Conservation (phyloP, 768 basidiomycete genomes). For the Rhodotorula babjevae region DNA sequence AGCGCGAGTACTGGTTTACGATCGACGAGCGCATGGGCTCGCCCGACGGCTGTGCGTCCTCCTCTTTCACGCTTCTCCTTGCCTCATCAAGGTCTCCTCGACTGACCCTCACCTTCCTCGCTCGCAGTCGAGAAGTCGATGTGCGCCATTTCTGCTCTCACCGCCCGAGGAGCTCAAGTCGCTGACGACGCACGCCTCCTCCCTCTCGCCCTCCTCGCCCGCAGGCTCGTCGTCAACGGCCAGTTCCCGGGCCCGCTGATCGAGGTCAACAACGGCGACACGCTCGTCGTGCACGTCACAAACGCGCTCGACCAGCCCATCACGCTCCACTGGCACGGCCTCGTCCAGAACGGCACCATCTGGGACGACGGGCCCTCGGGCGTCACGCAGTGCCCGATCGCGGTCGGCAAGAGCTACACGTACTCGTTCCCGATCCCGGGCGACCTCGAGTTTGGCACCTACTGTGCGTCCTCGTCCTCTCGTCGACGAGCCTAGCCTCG, state of each 20-base stretch:
- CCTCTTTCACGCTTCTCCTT: not conserved
- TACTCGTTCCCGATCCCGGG: slow-evolving; percentile 40
- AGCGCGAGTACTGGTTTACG: not conserved
- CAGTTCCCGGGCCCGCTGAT: slow-evolving; percentile 36
- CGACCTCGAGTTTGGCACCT: slow-evolving; percentile 12
- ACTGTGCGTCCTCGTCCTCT: not conserved
- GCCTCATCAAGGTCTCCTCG: not conserved
- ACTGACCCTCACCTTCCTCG: not conserved
- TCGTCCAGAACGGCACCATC: slow-evolving; percentile 40
- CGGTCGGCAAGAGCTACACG: slow-evolving; percentile 33
- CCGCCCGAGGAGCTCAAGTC: not conserved
- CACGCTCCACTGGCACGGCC: slow-evolving; percentile 38
- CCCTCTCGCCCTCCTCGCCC: not conserved
- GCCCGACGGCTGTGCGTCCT: slow-evolving; percentile 14
- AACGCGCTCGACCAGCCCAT: slow-evolving; percentile 37
- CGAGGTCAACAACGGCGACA: slow-evolving; percentile 43
- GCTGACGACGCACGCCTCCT: not conserved
- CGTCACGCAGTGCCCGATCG: slow-evolving; percentile 42
- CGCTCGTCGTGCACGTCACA: slow-evolving; percentile 37
- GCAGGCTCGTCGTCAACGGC: slow-evolving; percentile 25
- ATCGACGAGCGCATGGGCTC: slow-evolving; percentile 1
- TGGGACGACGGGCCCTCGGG: slow-evolving; percentile 14
- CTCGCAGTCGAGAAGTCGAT: slow-evolving; percentile 4
- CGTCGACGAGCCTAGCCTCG: too few relatives aligned
- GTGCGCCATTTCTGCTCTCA: not conserved